Evolutionary conservation across 768 basidiomycete genomes (phyloP), one percentile per base, ranked within the genome.

Genomic region (Rhodotorula graminis): DNA sequence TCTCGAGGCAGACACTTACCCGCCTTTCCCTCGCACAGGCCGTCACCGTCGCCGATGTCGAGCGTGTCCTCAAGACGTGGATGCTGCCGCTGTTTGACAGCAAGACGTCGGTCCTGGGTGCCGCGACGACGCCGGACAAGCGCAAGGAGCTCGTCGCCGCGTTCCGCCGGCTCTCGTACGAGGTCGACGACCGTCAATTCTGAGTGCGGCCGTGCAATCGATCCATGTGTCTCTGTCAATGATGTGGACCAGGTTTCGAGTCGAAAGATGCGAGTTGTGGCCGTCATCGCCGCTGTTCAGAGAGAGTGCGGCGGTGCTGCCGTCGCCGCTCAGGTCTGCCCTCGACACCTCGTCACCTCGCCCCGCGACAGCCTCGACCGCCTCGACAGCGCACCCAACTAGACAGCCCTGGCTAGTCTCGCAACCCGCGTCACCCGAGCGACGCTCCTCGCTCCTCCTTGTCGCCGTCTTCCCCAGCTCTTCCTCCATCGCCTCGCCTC

Each of bases 41-140:
- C 14, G 86, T 97, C 68, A 89, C 88, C 23, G 88, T 88, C 78
- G 86, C 87, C 14, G 88, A 94, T 71, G 88, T 96, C 64, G 80
- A 92, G n/a, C 81, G 80, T 10, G 85, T 85, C 6, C 84, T 97
- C 67, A 80, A 84, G 73, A 88, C 85, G 69, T 87, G 93, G 81
- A 87, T 95, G 82, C 79, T 93, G 46, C 91, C 93, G 0, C 82
- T 97, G 49, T 96, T 97, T 81, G 84, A 88, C 74, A 80, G 92
- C 0, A 82, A 85, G 8, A 85, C 88, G 0, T 92, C 92, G 21
- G 84, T 91, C 29, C 89, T 88, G 0, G 88, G 91, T 15, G 88
- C 90, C 18, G 89, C 93, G 44, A 90, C 91, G 33, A 86, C 91
- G 15, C 89, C 92, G 25, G 86, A 87, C 11, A 92, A 93, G 78